phyloP scores from a whole-genome alignment of 2,329 filamentous ascomycete species.

The Paracoccidioides brasiliensis region DNA sequence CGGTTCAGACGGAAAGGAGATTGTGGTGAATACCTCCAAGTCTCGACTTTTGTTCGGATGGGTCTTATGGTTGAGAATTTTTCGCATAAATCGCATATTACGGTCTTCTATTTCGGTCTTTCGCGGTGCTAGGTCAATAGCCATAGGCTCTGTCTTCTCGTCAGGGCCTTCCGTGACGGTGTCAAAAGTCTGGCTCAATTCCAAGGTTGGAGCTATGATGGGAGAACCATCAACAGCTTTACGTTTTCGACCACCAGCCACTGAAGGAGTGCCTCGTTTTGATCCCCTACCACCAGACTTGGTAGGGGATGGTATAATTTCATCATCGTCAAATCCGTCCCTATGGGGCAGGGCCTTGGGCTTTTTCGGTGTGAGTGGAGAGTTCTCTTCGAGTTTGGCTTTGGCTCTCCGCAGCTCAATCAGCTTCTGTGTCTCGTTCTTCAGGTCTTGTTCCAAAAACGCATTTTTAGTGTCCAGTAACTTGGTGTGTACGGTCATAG shows the following conservation, averaged over 20 bases:
- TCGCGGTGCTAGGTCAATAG: constrained; percentile 15
- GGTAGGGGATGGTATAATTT: constrained; percentile 45
- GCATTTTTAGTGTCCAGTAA: constrained; percentile 45
- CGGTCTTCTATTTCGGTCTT: constrained; percentile 15
- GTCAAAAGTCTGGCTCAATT: constrained; percentile 22
- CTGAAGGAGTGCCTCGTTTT: constrained; percentile 42
- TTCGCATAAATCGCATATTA: constrained; percentile 36
- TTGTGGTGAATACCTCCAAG: constrained; percentile 41
- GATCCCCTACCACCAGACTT: constrained; percentile 33
- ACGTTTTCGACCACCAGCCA: constrained; percentile 46
- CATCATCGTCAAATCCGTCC: constrained; percentile 52
- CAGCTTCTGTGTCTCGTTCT: constrained; percentile 40
- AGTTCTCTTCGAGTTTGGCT: constrained; percentile 22
- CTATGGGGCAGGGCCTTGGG: constrained; percentile 37
- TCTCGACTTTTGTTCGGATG: constrained; percentile 36
- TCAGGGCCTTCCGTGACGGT: constrained; percentile 17
- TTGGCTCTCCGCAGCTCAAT: constrained; percentile 30
- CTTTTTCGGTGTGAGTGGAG: constrained; percentile 39
- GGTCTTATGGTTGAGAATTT: constrained; percentile 43
- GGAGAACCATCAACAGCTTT: constrained; percentile 40
- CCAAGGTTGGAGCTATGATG: constrained; percentile 30
- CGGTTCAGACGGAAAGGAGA: constrained; percentile 41
- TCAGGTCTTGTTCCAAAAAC: constrained; percentile 48
- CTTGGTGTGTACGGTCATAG: constrained; percentile 41
- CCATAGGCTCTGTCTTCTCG: constrained; percentile 14